These are phyloP conservation scores for Penicillium capsulatum DNA, from an alignment of 2,329 filamentous ascomycete genomes.

Conservation along the genomic window DNA sequence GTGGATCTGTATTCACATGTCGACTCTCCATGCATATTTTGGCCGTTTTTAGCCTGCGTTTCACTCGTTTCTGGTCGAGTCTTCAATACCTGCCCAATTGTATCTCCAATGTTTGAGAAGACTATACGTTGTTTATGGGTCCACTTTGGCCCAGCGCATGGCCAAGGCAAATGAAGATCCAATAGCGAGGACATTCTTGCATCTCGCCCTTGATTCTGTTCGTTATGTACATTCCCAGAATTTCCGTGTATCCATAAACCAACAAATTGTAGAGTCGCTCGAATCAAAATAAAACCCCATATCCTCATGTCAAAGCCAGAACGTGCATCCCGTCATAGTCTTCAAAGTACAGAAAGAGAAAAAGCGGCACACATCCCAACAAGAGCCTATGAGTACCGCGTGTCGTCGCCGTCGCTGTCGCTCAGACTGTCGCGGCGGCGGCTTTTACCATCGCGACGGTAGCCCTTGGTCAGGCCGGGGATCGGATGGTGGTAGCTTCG, in stretches of 20 bases:
- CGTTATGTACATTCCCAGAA: slow-evolving; percentile 15
- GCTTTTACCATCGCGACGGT: slow-evolving; percentile 36
- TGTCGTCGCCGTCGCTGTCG: slow-evolving; percentile 48
- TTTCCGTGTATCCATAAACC: slow-evolving; percentile 8
- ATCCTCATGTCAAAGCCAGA: neutral
- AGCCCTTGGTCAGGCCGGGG: slow-evolving; percentile 49
- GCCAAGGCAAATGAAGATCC: too few species aligned
- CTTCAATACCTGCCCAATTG: too few species aligned
- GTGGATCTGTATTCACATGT: too few species aligned
- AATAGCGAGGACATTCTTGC: neutral
- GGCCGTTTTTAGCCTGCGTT: too few species aligned
- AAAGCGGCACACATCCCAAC: slow-evolving; percentile 2
- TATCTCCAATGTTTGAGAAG: too few species aligned
- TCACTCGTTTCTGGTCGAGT: too few species aligned
- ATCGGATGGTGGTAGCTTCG: slow-evolving; percentile 57
- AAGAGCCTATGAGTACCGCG: slow-evolving; percentile 23
- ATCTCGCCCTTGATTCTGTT: neutral
- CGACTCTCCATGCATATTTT: too few species aligned
- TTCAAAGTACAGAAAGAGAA: neutral
- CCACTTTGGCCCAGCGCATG: too few species aligned
- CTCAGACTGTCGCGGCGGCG: slow-evolving; percentile 51
- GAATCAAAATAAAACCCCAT: too few species aligned
- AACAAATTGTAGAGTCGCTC: slow-evolving; percentile 4
- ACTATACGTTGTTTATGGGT: too few species aligned
- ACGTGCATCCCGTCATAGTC: slow-evolving; percentile 1